A percentile compares a stretch with the other conserved stretches of the same genome.
Evolutionary conservation across 2,329 filamentous ascomycete species (phyloP).

Genomic region (Ceratocystis papillata): DNA sequence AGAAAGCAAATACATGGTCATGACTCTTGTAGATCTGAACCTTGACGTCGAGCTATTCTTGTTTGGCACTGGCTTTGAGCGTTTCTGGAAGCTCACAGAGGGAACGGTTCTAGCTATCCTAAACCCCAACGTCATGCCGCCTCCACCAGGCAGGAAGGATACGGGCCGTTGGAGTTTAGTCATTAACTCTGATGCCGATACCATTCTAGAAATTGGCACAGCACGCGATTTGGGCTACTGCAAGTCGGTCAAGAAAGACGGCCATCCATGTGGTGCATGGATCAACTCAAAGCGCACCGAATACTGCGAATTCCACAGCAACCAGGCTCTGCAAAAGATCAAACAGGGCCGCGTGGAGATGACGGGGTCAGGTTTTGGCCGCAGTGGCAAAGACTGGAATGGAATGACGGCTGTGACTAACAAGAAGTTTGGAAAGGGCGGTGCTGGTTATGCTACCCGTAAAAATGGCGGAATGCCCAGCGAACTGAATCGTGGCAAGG

Average conservation of each 20-base stretch:
- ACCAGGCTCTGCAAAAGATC: slow-evolving; percentile 53
- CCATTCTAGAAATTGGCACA: slow-evolving; percentile 75
- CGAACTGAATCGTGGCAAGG: slow-evolving; percentile 23
- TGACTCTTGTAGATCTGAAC: slow-evolving; percentile 76
- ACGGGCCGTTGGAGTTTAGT: slow-evolving; percentile 78
- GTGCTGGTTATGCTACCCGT: slow-evolving; percentile 25
- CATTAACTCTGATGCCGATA: slow-evolving; percentile 76
- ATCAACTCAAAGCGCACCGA: slow-evolving; percentile 79
- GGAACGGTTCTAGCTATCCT: slow-evolving; percentile 89
- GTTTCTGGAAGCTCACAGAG: slow-evolving; percentile 85
- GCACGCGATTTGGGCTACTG: slow-evolving; percentile 83
- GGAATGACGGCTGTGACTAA: slow-evolving; percentile 28
- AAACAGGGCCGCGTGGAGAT: slow-evolving; percentile 67
- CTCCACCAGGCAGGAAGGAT: slow-evolving; percentile 60
- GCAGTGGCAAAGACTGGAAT: slow-evolving; percentile 30
- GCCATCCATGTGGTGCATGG: slow-evolving; percentile 70
- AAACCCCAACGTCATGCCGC: slow-evolving; percentile 85
- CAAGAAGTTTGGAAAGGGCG: slow-evolving; percentile 38
- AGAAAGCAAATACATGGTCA: slow-evolving; percentile 80
- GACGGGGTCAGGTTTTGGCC: slow-evolving; percentile 52
- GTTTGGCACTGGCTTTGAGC: slow-evolving; percentile 79
- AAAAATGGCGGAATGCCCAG: neutral
- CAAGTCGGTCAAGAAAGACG: slow-evolving; percentile 73
- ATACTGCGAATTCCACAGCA: slow-evolving; percentile 87
- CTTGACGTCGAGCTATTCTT: slow-evolving; percentile 88